Base-by-base conservation (phyloP, 2,329 filamentous ascomycete species). In the Zasmidium cellare region DNA sequence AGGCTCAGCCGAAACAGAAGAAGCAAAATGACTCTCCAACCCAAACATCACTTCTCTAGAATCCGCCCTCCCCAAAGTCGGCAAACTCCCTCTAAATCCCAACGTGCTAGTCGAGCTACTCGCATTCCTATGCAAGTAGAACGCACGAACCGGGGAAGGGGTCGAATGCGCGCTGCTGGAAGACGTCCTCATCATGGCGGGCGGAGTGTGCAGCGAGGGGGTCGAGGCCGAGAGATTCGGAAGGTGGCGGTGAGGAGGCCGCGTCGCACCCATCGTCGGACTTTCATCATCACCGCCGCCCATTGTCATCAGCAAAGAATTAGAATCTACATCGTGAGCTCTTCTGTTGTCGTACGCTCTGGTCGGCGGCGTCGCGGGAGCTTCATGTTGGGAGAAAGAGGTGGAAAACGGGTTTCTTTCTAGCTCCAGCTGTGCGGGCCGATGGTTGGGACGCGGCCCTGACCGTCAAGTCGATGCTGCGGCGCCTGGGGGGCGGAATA, bases 41-140 rank as follows among this genome's bases (percentile, higher is more conserved):
- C 35, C 35, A 9, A 41, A 41, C 35, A 41, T 6, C 35, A 14
- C 7, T 14, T 41, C 35, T 18, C 35, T 9, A 14, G 35, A 41
- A 14, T 41, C 16, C 35, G 16, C 5, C 16, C 35, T 5, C 3
- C 35, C 35, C 35, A 41, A 14, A 9, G 35, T 41, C 35, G 35
- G 35, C 7, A 41, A 14, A 41, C 35, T 41, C 7, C 35, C 20
- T 19, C 55, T 18, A n/a, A 56, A 51, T 11, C 54, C 54, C 23
- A 56, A 22, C 23, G 47, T 56, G 25, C 54, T 56, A n/a, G 54
- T 57, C 9, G 49, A 57, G 28, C 55, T 57, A 35, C 55, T 57
- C 24, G 55, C 41, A 25, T 31, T 57, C 23, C 55, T 51, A 20
- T 57, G 49, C 25, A 57, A 46, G 25, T 57, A 57, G 28, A 57